A percentile compares a stretch with the other conserved stretches of the same genome.
phyloP scores from a whole-genome alignment of 2,329 filamentous ascomycete genomes.

The Penicillium sclerotiorum region DNA sequence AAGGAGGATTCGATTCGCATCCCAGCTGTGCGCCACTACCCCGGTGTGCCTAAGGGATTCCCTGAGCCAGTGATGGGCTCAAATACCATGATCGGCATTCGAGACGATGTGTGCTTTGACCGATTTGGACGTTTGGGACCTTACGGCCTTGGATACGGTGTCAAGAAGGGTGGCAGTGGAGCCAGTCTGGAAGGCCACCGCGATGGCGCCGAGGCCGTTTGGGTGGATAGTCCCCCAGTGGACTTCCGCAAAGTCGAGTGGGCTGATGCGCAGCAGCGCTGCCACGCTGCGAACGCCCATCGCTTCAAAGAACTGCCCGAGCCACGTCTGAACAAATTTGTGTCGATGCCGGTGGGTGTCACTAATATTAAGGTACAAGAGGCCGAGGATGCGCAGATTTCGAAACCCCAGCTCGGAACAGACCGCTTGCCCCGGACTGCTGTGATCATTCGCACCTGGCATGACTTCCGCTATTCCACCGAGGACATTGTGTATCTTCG shows the following conservation, averaged over 20 bases:
- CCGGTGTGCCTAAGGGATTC: conserved; percentile 80
- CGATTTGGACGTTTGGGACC: conserved; percentile 84
- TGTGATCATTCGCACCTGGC: conserved; percentile 78
- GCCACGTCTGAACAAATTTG: conserved; percentile 37
- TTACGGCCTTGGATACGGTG: conserved; percentile 86
- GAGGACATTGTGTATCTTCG: conserved; percentile 80
- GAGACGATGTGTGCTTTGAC: conserved; percentile 90
- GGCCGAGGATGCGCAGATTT: conserved; percentile 20
- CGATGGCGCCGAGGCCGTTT: conserved; percentile 78
- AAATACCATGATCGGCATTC: conserved; percentile 75
- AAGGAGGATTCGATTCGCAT: conserved; percentile 62
- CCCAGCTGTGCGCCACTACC: conserved; percentile 71
- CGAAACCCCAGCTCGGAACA: conserved; percentile 23
- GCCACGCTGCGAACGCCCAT: conserved; percentile 68
- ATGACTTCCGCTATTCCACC: conserved; percentile 74
- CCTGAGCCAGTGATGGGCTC: conserved; percentile 86
- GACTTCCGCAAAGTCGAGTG: conserved; percentile 78
- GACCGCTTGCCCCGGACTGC: conserved; percentile 62
- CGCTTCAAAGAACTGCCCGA: conserved; percentile 61
- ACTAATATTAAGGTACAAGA: conserved; percentile 23
- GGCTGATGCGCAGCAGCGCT: conserved; percentile 75
- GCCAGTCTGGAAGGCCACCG: conserved; percentile 83
- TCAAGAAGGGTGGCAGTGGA: conserved; percentile 75
- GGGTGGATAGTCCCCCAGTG: conserved; percentile 70
- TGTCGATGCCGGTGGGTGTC: conserved; percentile 36